phyloP scores from a whole-genome alignment of 106 monocot species.

The Platanthera guangdongensis region DNA sequence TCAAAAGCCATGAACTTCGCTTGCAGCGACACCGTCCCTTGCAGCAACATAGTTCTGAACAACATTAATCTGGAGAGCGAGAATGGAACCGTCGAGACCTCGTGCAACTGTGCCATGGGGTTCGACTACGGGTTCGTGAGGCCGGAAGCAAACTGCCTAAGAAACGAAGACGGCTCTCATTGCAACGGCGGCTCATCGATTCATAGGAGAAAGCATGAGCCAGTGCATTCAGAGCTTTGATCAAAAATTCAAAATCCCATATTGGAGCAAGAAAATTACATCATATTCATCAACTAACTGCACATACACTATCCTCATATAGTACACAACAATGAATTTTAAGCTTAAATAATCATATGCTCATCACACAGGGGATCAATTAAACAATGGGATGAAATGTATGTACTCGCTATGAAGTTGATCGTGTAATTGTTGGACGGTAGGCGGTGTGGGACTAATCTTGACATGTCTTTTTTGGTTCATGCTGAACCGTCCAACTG shows the following conservation, averaged over 20 bases:
- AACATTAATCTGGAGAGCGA: conserved; percentile 66
- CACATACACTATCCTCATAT: background rate
- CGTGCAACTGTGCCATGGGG: conserved; percentile 89
- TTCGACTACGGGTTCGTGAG: conserved; percentile 64
- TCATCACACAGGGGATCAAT: too few species aligned
- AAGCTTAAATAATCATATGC: background rate
- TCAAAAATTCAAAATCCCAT: conserved; percentile 3
- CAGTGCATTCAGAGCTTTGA: conserved; percentile 64
- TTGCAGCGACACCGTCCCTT: conserved; percentile 82
- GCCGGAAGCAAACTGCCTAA: conserved; percentile 71
- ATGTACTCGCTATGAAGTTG: too few species aligned
- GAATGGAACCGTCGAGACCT: conserved; percentile 55
- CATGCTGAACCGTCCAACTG: too few species aligned
- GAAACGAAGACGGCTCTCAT: conserved; percentile 15
- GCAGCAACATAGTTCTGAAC: conserved; percentile 71
- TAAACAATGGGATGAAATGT: too few species aligned
- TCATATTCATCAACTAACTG: background rate
- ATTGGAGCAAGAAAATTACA: background rate
- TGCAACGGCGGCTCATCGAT: conserved; percentile 25
- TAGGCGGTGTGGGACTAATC: too few species aligned
- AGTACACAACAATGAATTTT: background rate
- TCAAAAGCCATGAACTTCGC: conserved; percentile 67
- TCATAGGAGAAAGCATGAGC: background rate
- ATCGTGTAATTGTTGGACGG: too few species aligned
- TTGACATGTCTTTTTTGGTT: too few species aligned